Evolutionary conservation across 1,139 yeast species (phyloP), one percentile per base, ranked within the genome.

Genomic region (Debaryomyces udenii): DNA sequence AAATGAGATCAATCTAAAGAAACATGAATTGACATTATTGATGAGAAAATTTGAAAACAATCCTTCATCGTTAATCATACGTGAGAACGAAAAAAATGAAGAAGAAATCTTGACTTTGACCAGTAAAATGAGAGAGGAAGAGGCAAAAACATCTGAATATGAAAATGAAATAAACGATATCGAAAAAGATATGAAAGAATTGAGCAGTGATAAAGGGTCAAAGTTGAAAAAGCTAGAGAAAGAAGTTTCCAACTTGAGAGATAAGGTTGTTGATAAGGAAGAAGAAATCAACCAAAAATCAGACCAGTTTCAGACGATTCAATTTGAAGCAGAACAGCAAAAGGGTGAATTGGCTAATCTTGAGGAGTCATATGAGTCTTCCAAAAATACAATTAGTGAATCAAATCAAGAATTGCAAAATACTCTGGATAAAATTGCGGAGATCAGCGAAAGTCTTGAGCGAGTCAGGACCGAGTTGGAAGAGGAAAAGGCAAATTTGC

Each of bases 121-220:
- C 13, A 53, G 56, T n/a, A 61, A 62, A 38, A 73, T 80, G n/a
- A 41, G 42, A 1, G 59, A 59, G 13, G 70, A 74, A 27, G 60
- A 68, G 30, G 45, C 52, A 2, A 57, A 57, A 17, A 50, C 62
- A 18, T 39, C 44, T 14, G 49, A 57, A 32, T 61, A 65, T 45
- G 52, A 63, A 31, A 42, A 45, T 1, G 87, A 83, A 31, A 76
- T 88, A n/a, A 48, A 55, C 6, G 59, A 59, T 5, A 82, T 88
- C 42, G 89, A 86, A 55, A 76, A 70, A 26, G 99, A 94, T 59
- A 87, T 90, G 70, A 70, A 74, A 39, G 99, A 94, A 52, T 91
- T 91, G 60, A 80, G 79, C 46, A 72, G 69, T 41, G 87, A 94
- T 59, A 91, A 90, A 52, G 89, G 91, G 1, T 78, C 84, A 1